Conservation (phyloP, 495 filamentous ascomycete species). For the Opeltia flavorubescens region DNA sequence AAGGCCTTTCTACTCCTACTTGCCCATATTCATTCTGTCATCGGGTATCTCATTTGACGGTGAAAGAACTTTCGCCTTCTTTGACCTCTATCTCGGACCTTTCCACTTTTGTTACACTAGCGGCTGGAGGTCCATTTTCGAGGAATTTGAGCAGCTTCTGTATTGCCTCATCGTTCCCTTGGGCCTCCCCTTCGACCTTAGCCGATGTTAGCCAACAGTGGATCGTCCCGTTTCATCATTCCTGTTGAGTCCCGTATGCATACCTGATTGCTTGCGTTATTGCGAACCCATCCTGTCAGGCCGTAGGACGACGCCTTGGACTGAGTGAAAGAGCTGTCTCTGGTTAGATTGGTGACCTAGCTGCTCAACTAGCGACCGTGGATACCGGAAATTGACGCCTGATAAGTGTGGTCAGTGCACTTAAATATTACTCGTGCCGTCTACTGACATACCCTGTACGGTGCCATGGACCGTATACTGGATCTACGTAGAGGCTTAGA, state of each 20-base stretch:
- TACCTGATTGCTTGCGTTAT: conserved; percentile 60
- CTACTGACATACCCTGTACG: conserved; percentile 31
- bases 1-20: neutral
- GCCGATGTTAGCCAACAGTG: neutral
- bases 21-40: conserved; percentile 7
- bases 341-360: conserved; percentile 8
- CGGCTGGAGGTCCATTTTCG: conserved; percentile 39
- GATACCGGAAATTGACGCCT: conserved; percentile 65
- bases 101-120: conserved; percentile 24
- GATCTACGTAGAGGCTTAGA: conserved; percentile 20
- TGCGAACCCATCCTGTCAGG: conserved; percentile 69
- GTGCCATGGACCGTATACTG: conserved; percentile 37
- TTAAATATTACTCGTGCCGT: neutral
- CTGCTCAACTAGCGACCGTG: neutral
- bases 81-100: conserved; percentile 45
- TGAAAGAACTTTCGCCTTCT: conserved; percentile 52
- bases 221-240: neutral
- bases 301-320: conserved; percentile 48
- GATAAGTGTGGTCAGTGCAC: neutral
- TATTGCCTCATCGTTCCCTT: conserved; percentile 51
- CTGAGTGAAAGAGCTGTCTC: conserved; percentile 50
- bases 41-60: conserved; percentile 27
- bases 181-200: conserved; percentile 83
- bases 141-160: conserved; percentile 61
- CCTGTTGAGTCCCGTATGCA: neutral